Evolutionary conservation across 2,329 filamentous ascomycete genomes (phyloP).

Genomic region (Diaporthe longicolla): DNA sequence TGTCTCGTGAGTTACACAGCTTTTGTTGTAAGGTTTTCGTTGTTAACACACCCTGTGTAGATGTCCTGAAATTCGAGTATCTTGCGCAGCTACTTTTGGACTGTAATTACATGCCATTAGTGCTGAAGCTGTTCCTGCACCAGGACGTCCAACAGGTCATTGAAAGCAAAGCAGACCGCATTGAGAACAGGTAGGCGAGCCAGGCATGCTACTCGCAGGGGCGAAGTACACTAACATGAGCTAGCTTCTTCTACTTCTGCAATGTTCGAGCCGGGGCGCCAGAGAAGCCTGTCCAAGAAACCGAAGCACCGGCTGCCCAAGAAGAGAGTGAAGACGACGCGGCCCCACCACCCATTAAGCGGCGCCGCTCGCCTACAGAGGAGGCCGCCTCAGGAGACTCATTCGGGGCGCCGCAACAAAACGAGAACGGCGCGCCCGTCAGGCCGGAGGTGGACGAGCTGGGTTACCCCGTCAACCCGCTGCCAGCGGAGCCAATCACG

Average conservation of each 20-base stretch:
- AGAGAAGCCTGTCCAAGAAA: constrained; percentile 45
- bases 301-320: constrained; percentile 41
- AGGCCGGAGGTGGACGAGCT: constrained; percentile 85
- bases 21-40: not conserved
- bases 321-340: constrained; percentile 80
- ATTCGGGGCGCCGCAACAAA: constrained; percentile 47
- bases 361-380: constrained; percentile 62
- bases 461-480: constrained; percentile 80
- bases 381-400: not conserved
- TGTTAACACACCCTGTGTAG: constrained; percentile 58
- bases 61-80: constrained; percentile 96
- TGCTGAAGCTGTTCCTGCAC: constrained; percentile 93
- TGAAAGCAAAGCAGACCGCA: constrained; percentile 85
- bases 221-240: not conserved
- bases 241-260: constrained; percentile 92
- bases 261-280: constrained; percentile 68
- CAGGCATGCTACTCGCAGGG: not conserved
- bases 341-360: constrained; percentile 84
- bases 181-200: constrained; percentile 78
- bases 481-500: constrained; percentile 84
- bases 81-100: constrained; percentile 93
- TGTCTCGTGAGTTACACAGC: constrained; percentile 79
- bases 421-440: constrained; percentile 46
- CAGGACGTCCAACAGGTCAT: constrained; percentile 94
- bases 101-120: constrained; percentile 93